Evolutionary conservation across 1,284 basidiomycete genomes (phyloP).

Genomic region (Sporisorium sorghi): DNA sequence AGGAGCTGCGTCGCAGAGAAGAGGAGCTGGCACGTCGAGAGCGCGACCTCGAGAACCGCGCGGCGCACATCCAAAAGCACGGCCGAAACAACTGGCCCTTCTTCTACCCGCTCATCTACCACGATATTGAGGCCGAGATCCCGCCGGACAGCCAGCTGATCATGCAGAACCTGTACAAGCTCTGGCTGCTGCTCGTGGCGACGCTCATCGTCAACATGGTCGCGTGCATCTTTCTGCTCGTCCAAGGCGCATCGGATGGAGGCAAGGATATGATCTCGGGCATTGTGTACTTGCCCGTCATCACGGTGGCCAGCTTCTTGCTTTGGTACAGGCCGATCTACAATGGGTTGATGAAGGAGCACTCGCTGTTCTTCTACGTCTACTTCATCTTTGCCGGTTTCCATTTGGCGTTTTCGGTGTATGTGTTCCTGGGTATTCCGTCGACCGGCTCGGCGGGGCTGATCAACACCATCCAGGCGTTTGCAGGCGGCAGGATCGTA

Average conservation of each 20-base stretch:
- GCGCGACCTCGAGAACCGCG: slow-evolving; percentile 74
- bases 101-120: slow-evolving; percentile 92
- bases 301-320: slow-evolving; percentile 83
- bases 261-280: slow-evolving; percentile 79
- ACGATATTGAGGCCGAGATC: slow-evolving; percentile 89
- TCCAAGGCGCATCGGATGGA: slow-evolving; percentile 80
- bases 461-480: slow-evolving; percentile 83
- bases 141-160: slow-evolving; percentile 82
- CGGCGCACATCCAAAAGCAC: slow-evolving; percentile 79
- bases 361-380: slow-evolving; percentile 72
- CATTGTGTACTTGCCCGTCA: slow-evolving; percentile 84
- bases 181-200: slow-evolving; percentile 72
- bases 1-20: slow-evolving; percentile 80
- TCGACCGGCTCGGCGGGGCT: slow-evolving; percentile 95
- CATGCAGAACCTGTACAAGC: slow-evolving; percentile 77
- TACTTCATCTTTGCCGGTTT: slow-evolving; percentile 78
- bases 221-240: slow-evolving; percentile 86
- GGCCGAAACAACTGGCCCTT: slow-evolving; percentile 91
- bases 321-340: slow-evolving; percentile 90
- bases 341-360: slow-evolving; percentile 94
- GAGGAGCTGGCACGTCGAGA: slow-evolving; percentile 83
- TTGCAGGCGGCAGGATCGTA: slow-evolving; percentile 35
- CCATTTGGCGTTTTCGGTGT: slow-evolving; percentile 86
- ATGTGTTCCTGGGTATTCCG: slow-evolving; percentile 68
- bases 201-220: slow-evolving; percentile 90